These are phyloP conservation scores for Cucurbitaria berberidis DNA, from an alignment of 2,329 filamentous ascomycete species.

Conservation along the genomic window DNA sequence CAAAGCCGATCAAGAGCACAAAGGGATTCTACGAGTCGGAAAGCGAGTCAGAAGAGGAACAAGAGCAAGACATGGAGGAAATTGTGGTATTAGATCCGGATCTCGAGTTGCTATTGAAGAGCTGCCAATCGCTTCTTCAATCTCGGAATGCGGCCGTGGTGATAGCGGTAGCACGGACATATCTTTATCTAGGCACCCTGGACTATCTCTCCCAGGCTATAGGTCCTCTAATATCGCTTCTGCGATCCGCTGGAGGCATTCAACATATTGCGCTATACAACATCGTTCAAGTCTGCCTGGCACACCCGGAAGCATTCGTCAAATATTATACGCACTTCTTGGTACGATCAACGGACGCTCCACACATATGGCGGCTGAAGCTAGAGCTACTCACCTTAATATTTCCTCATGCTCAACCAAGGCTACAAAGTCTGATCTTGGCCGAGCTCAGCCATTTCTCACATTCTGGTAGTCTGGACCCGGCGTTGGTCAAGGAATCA, in stretches of 20 bases:
- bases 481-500: slow-evolving; percentile 81
- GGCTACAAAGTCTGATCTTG: slow-evolving; percentile 83
- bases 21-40: slow-evolving; percentile 78
- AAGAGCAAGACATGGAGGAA: slow-evolving; percentile 60
- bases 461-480: slow-evolving; percentile 80
- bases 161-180: slow-evolving; percentile 83
- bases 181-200: slow-evolving; percentile 80
- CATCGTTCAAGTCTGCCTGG: slow-evolving; percentile 88
- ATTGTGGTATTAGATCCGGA: slow-evolving; percentile 76
- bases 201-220: slow-evolving; percentile 77
- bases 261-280: slow-evolving; percentile 91
- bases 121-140: slow-evolving; percentile 82
- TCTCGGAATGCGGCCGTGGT: slow-evolving; percentile 94
- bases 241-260: slow-evolving; percentile 84
- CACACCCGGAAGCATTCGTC: slow-evolving; percentile 78
- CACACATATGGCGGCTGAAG: slow-evolving; percentile 88
- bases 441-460: slow-evolving; percentile 96
- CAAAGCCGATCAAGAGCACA: slow-evolving; percentile 51
- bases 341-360: slow-evolving; percentile 77
- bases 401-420: slow-evolving; percentile 79
- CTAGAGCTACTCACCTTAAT: slow-evolving; percentile 89
- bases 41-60: slow-evolving; percentile 51
- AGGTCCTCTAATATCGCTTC: slow-evolving; percentile 82
- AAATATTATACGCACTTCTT: slow-evolving; percentile 90
- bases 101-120: slow-evolving; percentile 78